Percentiles rank a stretch among this genome's conserved stretches.
phyloP scores from a whole-genome alignment of 768 basidiomycete species.

The Mycena albidolilacea region DNA sequence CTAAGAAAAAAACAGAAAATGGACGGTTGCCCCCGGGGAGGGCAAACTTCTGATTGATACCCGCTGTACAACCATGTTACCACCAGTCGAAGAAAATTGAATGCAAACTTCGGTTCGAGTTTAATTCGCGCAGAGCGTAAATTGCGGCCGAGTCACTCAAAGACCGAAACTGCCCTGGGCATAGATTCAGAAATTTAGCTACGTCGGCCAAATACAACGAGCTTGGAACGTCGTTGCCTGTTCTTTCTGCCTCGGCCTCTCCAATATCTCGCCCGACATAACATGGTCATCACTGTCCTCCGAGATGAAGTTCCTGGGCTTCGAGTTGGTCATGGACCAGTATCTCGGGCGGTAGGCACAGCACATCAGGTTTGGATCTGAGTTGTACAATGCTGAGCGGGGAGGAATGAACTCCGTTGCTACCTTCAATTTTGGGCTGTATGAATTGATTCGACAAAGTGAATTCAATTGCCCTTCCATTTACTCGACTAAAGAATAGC shows the following conservation, averaged over 20 bases:
- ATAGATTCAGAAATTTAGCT: conserved; percentile 19
- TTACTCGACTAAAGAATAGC: conserved; percentile 20
- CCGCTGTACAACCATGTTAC: not conserved
- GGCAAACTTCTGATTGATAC: not conserved
- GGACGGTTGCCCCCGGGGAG: not conserved
- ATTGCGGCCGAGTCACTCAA: conserved; percentile 3
- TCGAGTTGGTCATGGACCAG: conserved; percentile 18
- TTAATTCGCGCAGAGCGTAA: not conserved
- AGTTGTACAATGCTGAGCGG: conserved; percentile 7
- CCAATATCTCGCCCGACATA: conserved; percentile 19
- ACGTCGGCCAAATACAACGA: conserved; percentile 14
- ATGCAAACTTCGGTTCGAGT: not conserved
- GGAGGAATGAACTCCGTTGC: conserved; percentile 10
- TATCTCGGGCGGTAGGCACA: conserved; percentile 7
- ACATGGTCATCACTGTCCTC: conserved; percentile 19
- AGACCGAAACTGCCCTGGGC: conserved; percentile 14
- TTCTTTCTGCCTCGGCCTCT: conserved; percentile 16
- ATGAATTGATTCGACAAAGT: conserved; percentile 11
- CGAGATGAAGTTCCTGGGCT: conserved; percentile 20
- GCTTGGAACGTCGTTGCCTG: conserved; percentile 14
- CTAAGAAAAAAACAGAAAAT: not conserved
- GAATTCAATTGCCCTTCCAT: conserved; percentile 21
- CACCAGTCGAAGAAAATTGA: not conserved
- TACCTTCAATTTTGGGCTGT: conserved; percentile 19
- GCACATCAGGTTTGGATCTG: conserved; percentile 20